Evolutionary conservation across 371 early-diverging fungal genomes (phyloP).

Genomic region (Mucor plumbeus): DNA sequence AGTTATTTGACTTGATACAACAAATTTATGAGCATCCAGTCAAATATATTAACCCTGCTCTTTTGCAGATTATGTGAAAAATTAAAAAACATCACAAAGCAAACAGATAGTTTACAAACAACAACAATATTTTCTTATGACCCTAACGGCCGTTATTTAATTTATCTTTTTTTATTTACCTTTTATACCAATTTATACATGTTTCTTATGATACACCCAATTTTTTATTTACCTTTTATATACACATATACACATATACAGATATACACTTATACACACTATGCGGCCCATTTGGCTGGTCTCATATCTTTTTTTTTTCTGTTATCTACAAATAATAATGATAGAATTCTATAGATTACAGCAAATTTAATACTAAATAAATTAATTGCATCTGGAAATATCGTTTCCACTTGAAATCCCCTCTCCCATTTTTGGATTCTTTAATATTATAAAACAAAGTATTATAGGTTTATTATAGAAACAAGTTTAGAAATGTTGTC

Average conservation of each 20-base stretch:
- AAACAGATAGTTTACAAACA: conserved; percentile 1
- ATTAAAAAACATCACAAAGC: background rate
- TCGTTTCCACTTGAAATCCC: no score
- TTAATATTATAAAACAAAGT: no score
- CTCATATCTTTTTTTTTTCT: background rate
- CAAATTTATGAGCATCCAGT: background rate
- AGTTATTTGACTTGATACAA: background rate
- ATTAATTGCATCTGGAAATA: no score
- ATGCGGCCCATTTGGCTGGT: background rate
- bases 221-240: background rate
- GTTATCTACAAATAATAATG: background rate
- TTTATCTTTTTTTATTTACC: background rate
- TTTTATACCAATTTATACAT: background rate
- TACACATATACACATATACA: no score
- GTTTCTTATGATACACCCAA: background rate
- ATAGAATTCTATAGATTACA: no score
- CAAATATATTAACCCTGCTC: conserved; percentile 15
- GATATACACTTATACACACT: no score
- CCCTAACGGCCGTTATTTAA: conserved; percentile 4
- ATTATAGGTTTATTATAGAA: no score
- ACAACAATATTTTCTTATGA: conserved; percentile 3
- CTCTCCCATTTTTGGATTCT: no score
- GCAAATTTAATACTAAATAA: no score
- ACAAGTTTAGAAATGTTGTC: no score
- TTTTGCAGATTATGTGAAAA: conserved; percentile 3